Conservation (phyloP, 192 early-diverging fungal species). For the Irineochytrium annulatum region DNA sequence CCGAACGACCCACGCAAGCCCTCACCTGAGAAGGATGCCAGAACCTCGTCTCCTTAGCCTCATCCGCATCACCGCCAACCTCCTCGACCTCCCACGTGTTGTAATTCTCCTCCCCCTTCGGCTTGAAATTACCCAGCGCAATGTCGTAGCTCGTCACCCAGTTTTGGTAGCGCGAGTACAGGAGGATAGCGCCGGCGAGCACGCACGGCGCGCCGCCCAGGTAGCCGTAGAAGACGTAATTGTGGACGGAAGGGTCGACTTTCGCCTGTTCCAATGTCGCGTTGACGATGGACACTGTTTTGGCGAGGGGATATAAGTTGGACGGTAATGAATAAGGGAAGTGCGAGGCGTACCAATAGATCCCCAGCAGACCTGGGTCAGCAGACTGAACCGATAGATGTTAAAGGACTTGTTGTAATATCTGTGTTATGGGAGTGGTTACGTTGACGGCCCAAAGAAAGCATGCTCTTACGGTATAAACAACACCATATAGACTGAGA, state of each 20-base stretch:
- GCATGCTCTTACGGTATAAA: slow-evolving; percentile 24
- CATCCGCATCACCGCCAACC: slow-evolving; percentile 3
- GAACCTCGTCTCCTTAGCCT: slow-evolving; percentile 16
- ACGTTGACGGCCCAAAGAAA: not conserved
- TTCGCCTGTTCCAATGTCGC: not conserved
- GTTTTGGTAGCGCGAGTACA: slow-evolving; percentile 12
- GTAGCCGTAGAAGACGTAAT: slow-evolving; percentile 17
- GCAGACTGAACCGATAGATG: slow-evolving; percentile 21
- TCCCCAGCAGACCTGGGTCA: slow-evolving; percentile 24
- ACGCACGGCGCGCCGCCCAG: slow-evolving; percentile 9
- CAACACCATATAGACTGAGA: slow-evolving; percentile 15
- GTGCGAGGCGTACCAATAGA: slow-evolving; percentile 11
- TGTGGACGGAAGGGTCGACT: not conserved
- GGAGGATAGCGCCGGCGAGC: not conserved
- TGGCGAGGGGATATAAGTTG: not conserved
- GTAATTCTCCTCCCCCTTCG: not conserved
- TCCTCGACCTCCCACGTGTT: slow-evolving; percentile 25
- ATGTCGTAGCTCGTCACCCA: slow-evolving; percentile 19
- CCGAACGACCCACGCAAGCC: too few relatives aligned
- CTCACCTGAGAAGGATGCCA: slow-evolving; percentile 20
- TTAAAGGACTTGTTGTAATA: slow-evolving; percentile 28
- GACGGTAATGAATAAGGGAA: not conserved
- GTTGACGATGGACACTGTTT: slow-evolving; percentile 15
- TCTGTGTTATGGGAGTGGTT: not conserved
- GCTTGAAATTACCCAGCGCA: slow-evolving; percentile 21